These are phyloP conservation scores for Pulveroboletus sp. DNA, from an alignment of 768 basidiomycete genomes.

Conservation along the genomic window DNA sequence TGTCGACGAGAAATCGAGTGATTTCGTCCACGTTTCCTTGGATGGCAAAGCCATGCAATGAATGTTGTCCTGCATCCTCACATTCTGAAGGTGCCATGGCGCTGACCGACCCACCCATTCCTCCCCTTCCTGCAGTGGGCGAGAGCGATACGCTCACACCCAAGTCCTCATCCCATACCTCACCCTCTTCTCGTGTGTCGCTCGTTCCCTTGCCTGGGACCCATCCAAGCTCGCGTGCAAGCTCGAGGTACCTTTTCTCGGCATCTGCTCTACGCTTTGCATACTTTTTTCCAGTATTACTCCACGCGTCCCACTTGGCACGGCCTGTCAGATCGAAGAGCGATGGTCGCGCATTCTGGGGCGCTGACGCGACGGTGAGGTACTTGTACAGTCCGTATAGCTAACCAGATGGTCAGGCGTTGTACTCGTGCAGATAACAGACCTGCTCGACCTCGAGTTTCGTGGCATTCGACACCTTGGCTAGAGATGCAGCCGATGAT, in stretches of 20 bases:
- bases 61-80: constrained; percentile 42
- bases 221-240: constrained; percentile 75
- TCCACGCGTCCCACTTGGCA: constrained; percentile 91
- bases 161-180: constrained; percentile 46
- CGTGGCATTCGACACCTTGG: constrained; percentile 52
- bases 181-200: constrained; percentile 20
- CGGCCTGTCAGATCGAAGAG: constrained; percentile 77
- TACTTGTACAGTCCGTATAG: constrained; percentile 85
- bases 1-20: constrained; percentile 38
- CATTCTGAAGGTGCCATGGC: constrained; percentile 42
- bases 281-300: constrained; percentile 46
- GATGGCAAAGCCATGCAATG: constrained; percentile 64
- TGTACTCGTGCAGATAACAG: constrained; percentile 11
- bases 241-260: constrained; percentile 63
- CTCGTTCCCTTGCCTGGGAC: constrained; percentile 29
- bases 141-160: constrained; percentile 22
- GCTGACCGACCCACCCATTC: constrained; percentile 65
- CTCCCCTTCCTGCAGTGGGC: constrained; percentile 27
- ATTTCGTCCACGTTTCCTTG: constrained; percentile 50
- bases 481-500: constrained; percentile 51
- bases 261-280: constrained; percentile 41
- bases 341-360: constrained; percentile 60
- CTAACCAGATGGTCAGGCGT: constrained; percentile 39
- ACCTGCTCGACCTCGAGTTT: constrained; percentile 70
- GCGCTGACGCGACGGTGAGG: constrained; percentile 56